Evolutionary conservation across 169 alveolate genomes (phyloP), one percentile per base, ranked within the genome.

Genomic region (Theileria equi): DNA sequence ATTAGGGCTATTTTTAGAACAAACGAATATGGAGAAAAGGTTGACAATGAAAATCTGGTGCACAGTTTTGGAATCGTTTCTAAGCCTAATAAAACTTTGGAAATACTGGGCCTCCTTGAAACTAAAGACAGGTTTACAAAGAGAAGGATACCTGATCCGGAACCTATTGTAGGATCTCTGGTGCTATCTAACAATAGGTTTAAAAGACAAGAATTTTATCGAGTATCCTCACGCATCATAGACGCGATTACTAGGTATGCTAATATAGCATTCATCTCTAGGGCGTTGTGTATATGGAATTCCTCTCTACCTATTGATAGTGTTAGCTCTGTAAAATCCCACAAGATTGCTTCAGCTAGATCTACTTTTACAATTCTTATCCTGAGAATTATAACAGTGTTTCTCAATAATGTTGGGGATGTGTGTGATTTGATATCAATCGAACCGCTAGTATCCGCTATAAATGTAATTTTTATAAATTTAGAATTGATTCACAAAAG

Each of bases 381-480:
- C 1, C 29, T 45, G 17, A 40, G 76, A 52, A 7, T 72, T 47
- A 16, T 58, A 25, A 36, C 67, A 29, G 58, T 38, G 23, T 34
- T 38, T 32, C 32, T 60, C 19, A 25, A 17, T 5, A 38, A 40
- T 25, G 26, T 21, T 17, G 38, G 36, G 3, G 48, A 28, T 17
- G 60, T 32, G n/a, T 6, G 25, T 26, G 11, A 34, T 5, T 16
- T 54, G 32, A 10, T 36, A 2, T 26, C 60, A 13, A 44, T 72
- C 35, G 83, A 72, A 19, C 58, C 83, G 36, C 48, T 72, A 36
- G 50, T 72, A 6, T 72, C 83, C 2, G 62, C 83, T 2, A 61
- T 66, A 3, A 72, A 72, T 32, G 77, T 72, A 29, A 35, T 65
- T 34, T 59, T 61, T n/a, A 61, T 72, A 1, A 72, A 72, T 34